Evolutionary conservation across 192 early-diverging fungal genomes (phyloP), one percentile per base, ranked within the genome.

Genomic region (Rhizophagus prolifer): DNA sequence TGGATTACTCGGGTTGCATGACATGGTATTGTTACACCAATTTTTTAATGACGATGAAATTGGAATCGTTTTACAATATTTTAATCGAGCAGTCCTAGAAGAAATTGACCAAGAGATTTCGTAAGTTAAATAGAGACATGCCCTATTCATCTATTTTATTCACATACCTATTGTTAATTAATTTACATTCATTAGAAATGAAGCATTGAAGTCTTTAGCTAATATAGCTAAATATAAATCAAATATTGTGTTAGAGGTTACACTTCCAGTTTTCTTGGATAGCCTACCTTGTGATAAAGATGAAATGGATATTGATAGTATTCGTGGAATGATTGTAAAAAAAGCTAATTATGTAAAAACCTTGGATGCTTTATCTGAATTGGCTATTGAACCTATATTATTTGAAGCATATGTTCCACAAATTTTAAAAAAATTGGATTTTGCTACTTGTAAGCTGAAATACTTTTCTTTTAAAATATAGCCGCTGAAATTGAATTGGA

Each of bases 1-100:
- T 30, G 92, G 92, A 3, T 76, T 95, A 8, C 88, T 88, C 68
- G 95, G 94, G 12, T 85, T 97, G 31, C 82, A 89, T 47, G 83
- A 87, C 9, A 85, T 94, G 82, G 84, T 86, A 47, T 75, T 92
- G 26, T 80, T 90, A 41, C 84, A 81, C 9, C 78, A 82, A 13
- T 91, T 88, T 64, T 78, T 94, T 23, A 76, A 78, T 23, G 80
- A 84, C 9, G 87, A 91, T 64, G 92, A 94, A 78, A 81, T 88
- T 21, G 86, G 82, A 3, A 70, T 86, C 63, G 82, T 81, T 16
- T 79, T 90, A 1, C 87, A 87, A 65, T 85, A 84, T 26, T 83
- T 87, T 68, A 85, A 87, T 34, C 77, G 80, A 31, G 85, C 87
- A 9, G 60, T 90, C 12, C 72, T 88, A 13, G 74, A 86, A 28